Evolutionary conservation across 495 filamentous ascomycete species (phyloP).

Genomic region (Glonium stellatum): DNA sequence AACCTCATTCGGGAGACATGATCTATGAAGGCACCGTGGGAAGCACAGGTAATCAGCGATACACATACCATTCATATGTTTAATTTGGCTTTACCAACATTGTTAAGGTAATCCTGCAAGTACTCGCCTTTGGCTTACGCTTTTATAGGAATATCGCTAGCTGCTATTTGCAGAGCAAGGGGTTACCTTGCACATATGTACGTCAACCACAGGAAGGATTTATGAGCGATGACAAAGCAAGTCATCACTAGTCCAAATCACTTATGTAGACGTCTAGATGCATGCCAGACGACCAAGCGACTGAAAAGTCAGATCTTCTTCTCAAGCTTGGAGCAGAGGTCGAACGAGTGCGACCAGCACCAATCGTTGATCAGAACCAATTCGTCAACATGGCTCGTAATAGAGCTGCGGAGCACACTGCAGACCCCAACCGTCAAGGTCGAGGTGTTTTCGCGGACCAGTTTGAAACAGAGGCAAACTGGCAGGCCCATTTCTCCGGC

Average conservation of each 20-base stretch:
- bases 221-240: not conserved
- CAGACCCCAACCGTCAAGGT: constrained; percentile 40
- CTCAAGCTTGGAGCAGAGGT: constrained; percentile 85
- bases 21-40: constrained; percentile 98
- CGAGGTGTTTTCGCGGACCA: constrained; percentile 92
- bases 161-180: constrained; percentile 75
- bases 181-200: constrained; percentile 91
- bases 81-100: too few species aligned
- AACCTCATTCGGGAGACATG: constrained; percentile 75
- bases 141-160: constrained; percentile 88
- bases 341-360: constrained; percentile 80
- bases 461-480: constrained; percentile 88
- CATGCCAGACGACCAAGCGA: constrained; percentile 89
- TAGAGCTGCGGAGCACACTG: constrained; percentile 65
- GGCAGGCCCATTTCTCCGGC: constrained; percentile 67
- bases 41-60: constrained; percentile 23
- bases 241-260: not conserved
- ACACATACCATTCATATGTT: not conserved
- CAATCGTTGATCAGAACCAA: constrained; percentile 82
- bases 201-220: constrained; percentile 11
- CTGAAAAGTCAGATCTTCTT: constrained; percentile 83
- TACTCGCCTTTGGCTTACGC: not conserved
- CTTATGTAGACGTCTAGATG: constrained; percentile 44
- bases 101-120: too few species aligned
- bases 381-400: constrained; percentile 90